These are phyloP conservation scores for Vigna reflexopilosa DNA, from an alignment of 306 rosid genomes.

Conservation along the genomic window DNA sequence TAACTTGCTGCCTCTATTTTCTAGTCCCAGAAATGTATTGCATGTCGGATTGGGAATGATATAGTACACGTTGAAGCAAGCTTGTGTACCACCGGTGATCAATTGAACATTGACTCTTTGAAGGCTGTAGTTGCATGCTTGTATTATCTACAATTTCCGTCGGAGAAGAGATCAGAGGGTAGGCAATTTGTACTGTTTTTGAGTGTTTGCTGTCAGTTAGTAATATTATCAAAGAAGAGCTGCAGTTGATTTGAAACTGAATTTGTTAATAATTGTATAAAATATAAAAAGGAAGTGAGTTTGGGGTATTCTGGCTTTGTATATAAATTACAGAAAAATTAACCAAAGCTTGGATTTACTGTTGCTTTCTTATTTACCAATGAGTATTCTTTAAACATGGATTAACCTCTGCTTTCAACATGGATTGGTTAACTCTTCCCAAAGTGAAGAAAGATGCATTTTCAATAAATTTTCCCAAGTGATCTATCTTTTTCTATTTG, in stretches of 20 bases:
- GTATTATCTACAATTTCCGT: slow-evolving; percentile 77
- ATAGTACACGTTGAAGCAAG: slow-evolving; percentile 53
- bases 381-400: background rate
- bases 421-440: slow-evolving; percentile 8
- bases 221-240: slow-evolving; percentile 23
- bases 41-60: slow-evolving; percentile 68
- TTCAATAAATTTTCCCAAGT: background rate
- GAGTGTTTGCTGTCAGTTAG: slow-evolving; percentile 25
- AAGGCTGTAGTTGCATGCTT: slow-evolving; percentile 84
- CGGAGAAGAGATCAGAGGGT: slow-evolving; percentile 86
- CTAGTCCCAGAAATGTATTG: slow-evolving; percentile 60
- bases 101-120: slow-evolving; percentile 63
- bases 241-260: slow-evolving; percentile 19
- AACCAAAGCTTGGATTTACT: background rate
- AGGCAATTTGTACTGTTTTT: slow-evolving; percentile 39
- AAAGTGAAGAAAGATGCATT: background rate
- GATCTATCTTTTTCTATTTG: background rate
- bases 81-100: slow-evolving; percentile 54
- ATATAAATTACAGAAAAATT: background rate
- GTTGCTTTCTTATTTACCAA: slow-evolving; percentile 6
- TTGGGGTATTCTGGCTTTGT: slow-evolving; percentile 19
- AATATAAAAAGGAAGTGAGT: background rate
- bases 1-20: slow-evolving; percentile 44
- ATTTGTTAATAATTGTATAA: slow-evolving; percentile 21
- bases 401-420: background rate